Evolutionary conservation across 2,329 filamentous ascomycete genomes (phyloP).

Genomic region (Hysterium pulicare): DNA sequence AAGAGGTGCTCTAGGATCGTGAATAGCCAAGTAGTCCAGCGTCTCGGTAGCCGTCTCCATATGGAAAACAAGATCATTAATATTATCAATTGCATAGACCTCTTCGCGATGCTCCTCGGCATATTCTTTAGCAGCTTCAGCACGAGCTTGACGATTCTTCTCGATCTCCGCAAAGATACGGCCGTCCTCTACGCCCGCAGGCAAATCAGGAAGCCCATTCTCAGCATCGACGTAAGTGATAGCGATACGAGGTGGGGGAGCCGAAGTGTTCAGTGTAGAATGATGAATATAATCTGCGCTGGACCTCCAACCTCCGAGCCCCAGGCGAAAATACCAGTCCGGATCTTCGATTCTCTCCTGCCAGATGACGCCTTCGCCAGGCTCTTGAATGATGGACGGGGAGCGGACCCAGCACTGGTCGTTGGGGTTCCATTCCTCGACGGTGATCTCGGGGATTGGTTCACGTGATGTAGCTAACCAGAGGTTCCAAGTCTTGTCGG

Average conservation of each 20-base stretch:
- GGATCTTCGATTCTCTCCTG: background rate
- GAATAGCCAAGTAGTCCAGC: background rate
- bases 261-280: background rate
- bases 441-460: background rate
- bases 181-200: background rate
- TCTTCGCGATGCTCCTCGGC: background rate
- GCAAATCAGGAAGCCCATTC: background rate
- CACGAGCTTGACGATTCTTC: background rate
- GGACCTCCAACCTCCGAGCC: too few species aligned
- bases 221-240: background rate
- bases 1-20: background rate
- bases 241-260: background rate
- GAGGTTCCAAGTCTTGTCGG: too few species aligned
- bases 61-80: background rate
- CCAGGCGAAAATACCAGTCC: background rate
- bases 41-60: background rate
- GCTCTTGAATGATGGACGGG: background rate
- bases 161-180: background rate
- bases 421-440: background rate
- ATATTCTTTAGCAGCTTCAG: background rate
- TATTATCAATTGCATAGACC: background rate
- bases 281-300: too few species aligned
- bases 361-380: background rate
- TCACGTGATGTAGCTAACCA: background rate
- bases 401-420: background rate